A percentile compares a stretch with the other conserved stretches of the same genome.
phyloP scores from a whole-genome alignment of 2,329 filamentous ascomycete genomes.

The Berkeleyomyces basicola region DNA sequence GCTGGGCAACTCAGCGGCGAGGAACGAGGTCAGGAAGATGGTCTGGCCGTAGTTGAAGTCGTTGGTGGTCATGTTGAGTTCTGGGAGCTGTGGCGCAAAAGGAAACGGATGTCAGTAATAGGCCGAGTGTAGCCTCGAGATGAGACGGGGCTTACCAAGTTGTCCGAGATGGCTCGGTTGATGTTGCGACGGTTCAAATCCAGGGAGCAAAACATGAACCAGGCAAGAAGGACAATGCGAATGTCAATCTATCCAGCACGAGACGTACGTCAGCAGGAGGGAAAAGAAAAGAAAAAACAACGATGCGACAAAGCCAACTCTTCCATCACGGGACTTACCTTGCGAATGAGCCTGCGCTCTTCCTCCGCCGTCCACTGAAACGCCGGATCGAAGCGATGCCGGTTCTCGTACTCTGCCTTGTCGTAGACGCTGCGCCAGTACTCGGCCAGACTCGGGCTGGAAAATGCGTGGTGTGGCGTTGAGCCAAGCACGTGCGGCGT shows the following conservation, averaged over 20 bases:
- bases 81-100: conserved; percentile 18
- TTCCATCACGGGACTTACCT: neutral
- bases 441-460: conserved; percentile 33
- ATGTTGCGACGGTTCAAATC: conserved; percentile 32
- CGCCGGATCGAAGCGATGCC: conserved; percentile 37
- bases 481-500: conserved; percentile 11
- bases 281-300: neutral
- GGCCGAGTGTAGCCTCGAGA: neutral
- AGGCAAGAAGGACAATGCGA: conserved; percentile 19
- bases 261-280: neutral
- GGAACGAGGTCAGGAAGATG: conserved; percentile 28
- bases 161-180: conserved; percentile 26
- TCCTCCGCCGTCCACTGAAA: conserved; percentile 30
- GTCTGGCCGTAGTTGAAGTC: conserved; percentile 30
- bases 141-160: conserved; percentile 19
- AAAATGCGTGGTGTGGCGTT: conserved; percentile 30
- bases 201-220: conserved; percentile 32
- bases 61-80: conserved; percentile 28
- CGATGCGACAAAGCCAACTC: neutral
- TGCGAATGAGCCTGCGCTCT: conserved; percentile 29
- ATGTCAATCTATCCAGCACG: conserved; percentile 10
- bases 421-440: conserved; percentile 38
- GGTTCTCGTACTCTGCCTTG: conserved; percentile 40
- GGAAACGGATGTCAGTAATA: neutral
- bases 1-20: conserved; percentile 32